These are phyloP conservation scores for Lolium multiflorum DNA, from an alignment of 176 grass and related monocot species.

Conservation along the genomic window DNA sequence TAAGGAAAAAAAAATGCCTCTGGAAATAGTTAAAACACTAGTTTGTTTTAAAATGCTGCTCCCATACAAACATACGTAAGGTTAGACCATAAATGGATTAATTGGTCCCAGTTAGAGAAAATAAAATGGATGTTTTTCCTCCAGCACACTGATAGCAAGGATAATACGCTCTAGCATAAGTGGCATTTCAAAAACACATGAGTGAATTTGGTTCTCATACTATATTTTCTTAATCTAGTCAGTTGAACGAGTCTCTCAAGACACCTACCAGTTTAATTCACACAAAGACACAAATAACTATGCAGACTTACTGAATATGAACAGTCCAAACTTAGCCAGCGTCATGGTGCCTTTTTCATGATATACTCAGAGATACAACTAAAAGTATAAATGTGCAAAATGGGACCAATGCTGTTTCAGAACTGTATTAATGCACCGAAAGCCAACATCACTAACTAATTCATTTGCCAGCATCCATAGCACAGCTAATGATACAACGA, in stretches of 20 bases:
- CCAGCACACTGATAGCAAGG: background rate
- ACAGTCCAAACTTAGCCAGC: background rate
- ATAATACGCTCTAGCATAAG: background rate
- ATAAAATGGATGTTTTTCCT: no score
- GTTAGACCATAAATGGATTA: background rate
- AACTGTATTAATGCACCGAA: background rate
- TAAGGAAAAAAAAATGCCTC: background rate
- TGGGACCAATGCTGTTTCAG: background rate
- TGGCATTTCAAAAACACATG: constrained; percentile 8
- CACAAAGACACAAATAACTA: background rate
- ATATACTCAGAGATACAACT: background rate
- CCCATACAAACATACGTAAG: background rate
- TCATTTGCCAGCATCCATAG: background rate
- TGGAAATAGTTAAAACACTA: background rate
- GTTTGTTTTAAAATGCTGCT: background rate
- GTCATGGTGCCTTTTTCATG: background rate
- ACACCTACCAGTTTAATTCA: background rate
- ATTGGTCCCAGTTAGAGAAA: background rate
- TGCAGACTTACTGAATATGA: background rate
- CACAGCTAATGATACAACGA: background rate
- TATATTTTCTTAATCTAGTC: background rate
- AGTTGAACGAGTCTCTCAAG: background rate
- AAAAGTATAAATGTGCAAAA: background rate
- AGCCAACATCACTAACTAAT: background rate
- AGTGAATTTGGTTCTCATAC: background rate